Evolutionary conservation across 352 stramenopile genomes (phyloP), one percentile per base, ranked within the genome.

Genomic region (Phytophthora pini): DNA sequence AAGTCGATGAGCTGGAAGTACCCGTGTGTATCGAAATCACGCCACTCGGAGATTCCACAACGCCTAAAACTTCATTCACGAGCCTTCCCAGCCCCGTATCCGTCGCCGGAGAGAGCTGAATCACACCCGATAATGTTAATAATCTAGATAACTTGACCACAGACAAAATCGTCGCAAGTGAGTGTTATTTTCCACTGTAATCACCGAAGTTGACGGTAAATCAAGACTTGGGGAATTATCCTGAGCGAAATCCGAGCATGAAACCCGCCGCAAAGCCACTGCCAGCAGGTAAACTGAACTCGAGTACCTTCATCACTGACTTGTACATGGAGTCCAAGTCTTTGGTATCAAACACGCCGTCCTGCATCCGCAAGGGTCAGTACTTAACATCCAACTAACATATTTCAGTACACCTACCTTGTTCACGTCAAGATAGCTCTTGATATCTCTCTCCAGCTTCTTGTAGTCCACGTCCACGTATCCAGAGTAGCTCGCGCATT

Each of bases 401-500:
- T 17, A 17, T 11, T 50, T 2, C 29, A 48, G 11, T 17, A 11
- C 22, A 5, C 0, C 20, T 56, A 94, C 86, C 79, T 95, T 82
- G 66, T 94, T 91, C 31, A 92, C 76, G 45, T 97, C 87, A 26
- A 96, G 70, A 43, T 86, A 80, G 24, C 65, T 74, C 59, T 78
- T 82, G 27, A 93, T 46, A 59, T 97, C 87, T 5, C 87, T 74
- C 66, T 93, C 76, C 45, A 98, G 68, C 66, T 98, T 97, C 51
- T 90, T 84, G 82, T 97, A 97, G 75, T 98, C 82, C 17, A 98
- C 84, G 55, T 93, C 66, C 47, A 98, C 84, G 63, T 98, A 98
- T 27, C 92, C 94, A 29, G 77, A 84, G 68, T 95, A 97, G 38
- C 80, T 96, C 27, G 90, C 85, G 45, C 78, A 86, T 76, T 98